Evolutionary conservation across 345 rosid species (phyloP).

Genomic region (Arabidopsis arenosa): DNA sequence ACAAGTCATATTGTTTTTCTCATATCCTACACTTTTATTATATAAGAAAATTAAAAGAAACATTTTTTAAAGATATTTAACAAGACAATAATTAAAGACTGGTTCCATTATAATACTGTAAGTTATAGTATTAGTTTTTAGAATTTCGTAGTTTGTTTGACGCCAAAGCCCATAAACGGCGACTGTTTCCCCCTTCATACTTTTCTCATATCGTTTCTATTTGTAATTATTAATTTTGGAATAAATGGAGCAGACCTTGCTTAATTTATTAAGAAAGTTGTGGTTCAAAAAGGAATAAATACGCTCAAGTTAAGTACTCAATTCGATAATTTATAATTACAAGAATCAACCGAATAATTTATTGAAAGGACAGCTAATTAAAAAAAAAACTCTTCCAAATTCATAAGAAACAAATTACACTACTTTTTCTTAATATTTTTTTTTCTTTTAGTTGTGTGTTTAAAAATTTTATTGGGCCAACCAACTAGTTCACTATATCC

Average conservation of each 20-base stretch:
- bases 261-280: too few species aligned
- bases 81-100: too few species aligned
- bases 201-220: neutral
- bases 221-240: neutral
- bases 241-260: too few species aligned
- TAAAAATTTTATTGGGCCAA: neutral
- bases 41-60: constrained; percentile 1
- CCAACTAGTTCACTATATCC: neutral
- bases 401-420: neutral
- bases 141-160: constrained; percentile 3
- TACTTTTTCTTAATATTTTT: neutral
- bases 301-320: neutral
- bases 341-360: neutral
- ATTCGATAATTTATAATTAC: neutral
- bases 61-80: too few species aligned
- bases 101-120: neutral
- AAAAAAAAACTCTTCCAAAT: neutral
- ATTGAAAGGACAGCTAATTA: neutral
- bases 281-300: too few species aligned
- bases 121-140: neutral
- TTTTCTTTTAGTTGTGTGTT: neutral
- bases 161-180: constrained; percentile 13
- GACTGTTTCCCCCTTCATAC: constrained; percentile 13
- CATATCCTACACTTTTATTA: constrained; percentile 16
- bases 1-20: constrained; percentile 10